phyloP scores from a whole-genome alignment of 1,284 basidiomycete species.

The Violaceomyces palustris region DNA sequence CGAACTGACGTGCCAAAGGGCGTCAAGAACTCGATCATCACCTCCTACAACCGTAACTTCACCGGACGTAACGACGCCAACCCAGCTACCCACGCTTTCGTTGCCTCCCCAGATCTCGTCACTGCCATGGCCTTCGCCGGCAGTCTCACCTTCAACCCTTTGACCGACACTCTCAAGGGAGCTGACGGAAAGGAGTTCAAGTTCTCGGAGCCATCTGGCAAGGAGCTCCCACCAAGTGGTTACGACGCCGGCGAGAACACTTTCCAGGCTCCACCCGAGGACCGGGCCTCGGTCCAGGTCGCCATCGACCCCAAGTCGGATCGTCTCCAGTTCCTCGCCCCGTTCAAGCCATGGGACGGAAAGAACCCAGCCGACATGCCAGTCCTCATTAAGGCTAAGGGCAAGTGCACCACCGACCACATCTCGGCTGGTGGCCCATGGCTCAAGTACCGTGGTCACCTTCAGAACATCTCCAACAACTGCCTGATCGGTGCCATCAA shows the following conservation, averaged over 20 bases:
- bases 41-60: constrained; percentile 99
- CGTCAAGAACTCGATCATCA: constrained; percentile 84
- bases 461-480: constrained; percentile 98
- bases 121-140: constrained; percentile 96
- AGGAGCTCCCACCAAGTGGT: constrained; percentile 87
- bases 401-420: constrained; percentile 82
- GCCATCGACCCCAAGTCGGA: constrained; percentile 82
- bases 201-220: constrained; percentile 82
- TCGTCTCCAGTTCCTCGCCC: constrained; percentile 87
- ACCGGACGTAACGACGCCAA: constrained; percentile 99
- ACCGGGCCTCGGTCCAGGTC: constrained; percentile 78
- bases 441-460: constrained; percentile 98
- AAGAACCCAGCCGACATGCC: constrained; percentile 85
- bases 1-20: constrained; percentile 94
- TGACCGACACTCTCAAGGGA: constrained; percentile 83
- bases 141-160: constrained; percentile 89
- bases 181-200: constrained; percentile 95
- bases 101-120: constrained; percentile 95
- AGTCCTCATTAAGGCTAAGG: constrained; percentile 93
- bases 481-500: constrained; percentile 94
- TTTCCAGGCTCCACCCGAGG: constrained; percentile 86
- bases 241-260: constrained; percentile 96
- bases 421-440: constrained; percentile 93
- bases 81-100: constrained; percentile 97
- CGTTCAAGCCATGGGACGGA: constrained; percentile 89